Conservation (phyloP, 768 basidiomycete species). For the Tylopilus vinaceipallidus region DNA sequence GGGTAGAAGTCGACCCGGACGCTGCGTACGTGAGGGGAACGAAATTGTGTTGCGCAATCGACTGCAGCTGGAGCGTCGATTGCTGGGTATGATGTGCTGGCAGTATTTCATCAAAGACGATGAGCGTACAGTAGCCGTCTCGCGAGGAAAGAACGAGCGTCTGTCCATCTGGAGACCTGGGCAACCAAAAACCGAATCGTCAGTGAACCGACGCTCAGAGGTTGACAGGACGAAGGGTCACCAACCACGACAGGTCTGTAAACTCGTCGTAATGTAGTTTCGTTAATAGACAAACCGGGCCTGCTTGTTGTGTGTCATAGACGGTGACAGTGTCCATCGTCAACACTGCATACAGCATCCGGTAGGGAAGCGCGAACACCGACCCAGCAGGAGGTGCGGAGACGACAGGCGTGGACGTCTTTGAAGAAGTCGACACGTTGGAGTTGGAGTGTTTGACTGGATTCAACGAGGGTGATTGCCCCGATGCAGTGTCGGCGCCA, state of each 20-base stretch:
- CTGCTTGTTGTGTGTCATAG: constrained; percentile 95
- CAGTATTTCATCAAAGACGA: constrained; percentile 93
- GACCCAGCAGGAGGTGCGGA: constrained; percentile 51
- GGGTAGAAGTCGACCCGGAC: constrained; percentile 10
- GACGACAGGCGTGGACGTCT: constrained; percentile 28
- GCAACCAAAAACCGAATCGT: not conserved
- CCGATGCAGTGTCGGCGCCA: constrained; percentile 7
- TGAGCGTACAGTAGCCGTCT: constrained; percentile 95
- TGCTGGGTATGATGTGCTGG: constrained; percentile 88
- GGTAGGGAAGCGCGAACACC: constrained; percentile 86
- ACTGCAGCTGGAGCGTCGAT: constrained; percentile 84
- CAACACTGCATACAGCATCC: constrained; percentile 92
- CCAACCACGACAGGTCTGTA: constrained; percentile 94
- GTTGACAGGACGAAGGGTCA: constrained; percentile 9
- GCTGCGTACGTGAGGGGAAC: constrained; percentile 50
- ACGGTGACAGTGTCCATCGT: constrained; percentile 95
- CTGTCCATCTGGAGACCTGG: constrained; percentile 95
- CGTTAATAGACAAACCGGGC: constrained; percentile 86
- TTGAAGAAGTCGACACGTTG: constrained; percentile 19
- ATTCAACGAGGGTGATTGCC: constrained; percentile 12
- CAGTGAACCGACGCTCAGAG: constrained; percentile 2
- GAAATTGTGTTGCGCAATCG: constrained; percentile 83
- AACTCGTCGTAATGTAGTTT: constrained; percentile 98
- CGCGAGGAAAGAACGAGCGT: constrained; percentile 87
- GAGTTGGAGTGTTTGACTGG: constrained; percentile 15